Percentiles rank a stretch among this genome's conserved stretches.
Evolutionary conservation across 2,329 filamentous ascomycete species (phyloP).

Genomic region (Colletotrichum neosansevieriae): DNA sequence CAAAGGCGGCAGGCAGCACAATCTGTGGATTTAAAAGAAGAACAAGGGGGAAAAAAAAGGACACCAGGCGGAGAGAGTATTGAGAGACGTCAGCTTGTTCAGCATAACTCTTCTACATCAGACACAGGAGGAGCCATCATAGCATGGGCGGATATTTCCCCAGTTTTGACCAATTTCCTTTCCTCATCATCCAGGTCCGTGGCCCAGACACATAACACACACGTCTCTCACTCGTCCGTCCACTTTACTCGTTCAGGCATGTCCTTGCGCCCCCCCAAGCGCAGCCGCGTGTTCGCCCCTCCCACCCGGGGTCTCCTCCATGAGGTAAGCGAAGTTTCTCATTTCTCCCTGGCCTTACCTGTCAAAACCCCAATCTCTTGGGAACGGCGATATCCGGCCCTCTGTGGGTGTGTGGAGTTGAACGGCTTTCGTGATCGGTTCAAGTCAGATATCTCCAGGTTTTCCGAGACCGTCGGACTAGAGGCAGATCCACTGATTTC

Average conservation of each 20-base stretch:
- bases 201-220: too few species aligned
- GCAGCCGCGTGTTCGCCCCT: too few species aligned
- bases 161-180: too few species aligned
- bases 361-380: slow-evolving; percentile 6
- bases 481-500: too few species aligned
- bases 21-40: not conserved
- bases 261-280: slow-evolving; percentile 5
- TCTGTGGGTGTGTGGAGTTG: not conserved
- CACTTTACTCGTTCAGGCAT: slow-evolving; percentile 7
- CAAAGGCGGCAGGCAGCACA: not conserved
- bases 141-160: too few species aligned
- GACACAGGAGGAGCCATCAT: not conserved
- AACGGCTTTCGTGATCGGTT: not conserved
- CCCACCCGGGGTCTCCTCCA: too few species aligned
- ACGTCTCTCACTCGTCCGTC: too few species aligned
- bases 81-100: not conserved
- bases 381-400: slow-evolving; percentile 2
- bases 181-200: too few species aligned
- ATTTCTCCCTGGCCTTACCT: slow-evolving; percentile 1
- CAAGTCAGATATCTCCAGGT: not conserved
- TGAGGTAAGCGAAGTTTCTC: not conserved
- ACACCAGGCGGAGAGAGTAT: not conserved
- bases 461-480: too few species aligned
- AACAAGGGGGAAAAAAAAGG: too few species aligned
- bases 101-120: not conserved